Percentiles rank a stretch among this genome's conserved stretches.
Evolutionary conservation across 2,329 filamentous ascomycete genomes (phyloP).

Genomic region (Botrytis fabae): DNA sequence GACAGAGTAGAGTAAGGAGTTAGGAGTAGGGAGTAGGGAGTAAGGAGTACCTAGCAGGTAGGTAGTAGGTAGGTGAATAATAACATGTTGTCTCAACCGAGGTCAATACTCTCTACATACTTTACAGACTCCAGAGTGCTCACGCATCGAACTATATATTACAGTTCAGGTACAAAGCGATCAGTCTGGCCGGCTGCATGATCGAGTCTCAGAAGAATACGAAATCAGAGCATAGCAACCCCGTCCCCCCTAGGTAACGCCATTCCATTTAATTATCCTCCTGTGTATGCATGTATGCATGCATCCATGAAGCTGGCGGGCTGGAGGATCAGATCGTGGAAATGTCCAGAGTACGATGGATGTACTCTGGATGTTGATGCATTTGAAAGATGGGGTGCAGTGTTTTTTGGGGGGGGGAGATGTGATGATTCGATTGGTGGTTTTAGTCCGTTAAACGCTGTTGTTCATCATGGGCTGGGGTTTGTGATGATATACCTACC

Average conservation of each 20-base stretch:
- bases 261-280: not conserved
- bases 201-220: not conserved
- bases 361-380: not conserved
- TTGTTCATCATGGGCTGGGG: not conserved
- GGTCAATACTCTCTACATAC: not conserved
- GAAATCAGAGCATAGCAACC: not conserved
- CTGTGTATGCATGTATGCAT: not conserved
- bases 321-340: not conserved
- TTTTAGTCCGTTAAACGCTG: not conserved
- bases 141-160: not conserved
- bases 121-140: not conserved
- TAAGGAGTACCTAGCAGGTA: not conserved
- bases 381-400: slow-evolving; percentile 13
- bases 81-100: not conserved
- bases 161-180: not conserved
- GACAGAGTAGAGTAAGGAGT: not conserved
- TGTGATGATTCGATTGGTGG: not conserved
- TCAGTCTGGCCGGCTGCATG: not conserved
- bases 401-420: not conserved
- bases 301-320: not conserved
- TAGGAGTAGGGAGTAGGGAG: not conserved
- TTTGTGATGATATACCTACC: not conserved
- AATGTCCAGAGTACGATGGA: not conserved
- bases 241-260: not conserved
- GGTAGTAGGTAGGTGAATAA: not conserved